Evolutionary conservation across 1,284 basidiomycete genomes (phyloP).

Genomic region (Ceratobasidium sp.): DNA sequence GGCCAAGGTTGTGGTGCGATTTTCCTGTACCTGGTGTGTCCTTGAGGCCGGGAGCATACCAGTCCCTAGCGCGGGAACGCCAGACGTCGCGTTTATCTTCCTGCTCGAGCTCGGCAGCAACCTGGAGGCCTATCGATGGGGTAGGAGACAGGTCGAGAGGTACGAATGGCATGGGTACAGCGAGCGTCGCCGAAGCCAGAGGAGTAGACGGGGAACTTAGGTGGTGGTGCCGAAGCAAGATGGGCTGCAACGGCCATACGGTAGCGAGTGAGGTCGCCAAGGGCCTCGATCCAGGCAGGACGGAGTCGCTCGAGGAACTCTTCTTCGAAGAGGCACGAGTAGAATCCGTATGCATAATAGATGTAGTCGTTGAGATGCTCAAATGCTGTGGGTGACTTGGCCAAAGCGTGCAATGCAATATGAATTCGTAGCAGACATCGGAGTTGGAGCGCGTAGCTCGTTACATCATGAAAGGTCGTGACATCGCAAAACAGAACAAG

Average conservation of each 20-base stretch:
- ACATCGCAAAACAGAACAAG: too few relatives aligned
- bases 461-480: too few relatives aligned
- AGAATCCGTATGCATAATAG: conserved; percentile 95
- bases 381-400: conserved; percentile 68
- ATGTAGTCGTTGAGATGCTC: conserved; percentile 92
- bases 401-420: conserved; percentile 59
- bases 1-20: conserved; percentile 93
- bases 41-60: conserved; percentile 90
- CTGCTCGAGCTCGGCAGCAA: conserved; percentile 85
- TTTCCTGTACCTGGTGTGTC: conserved; percentile 93
- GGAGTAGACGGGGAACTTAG: conserved; percentile 45
- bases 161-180: conserved; percentile 55
- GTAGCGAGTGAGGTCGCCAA: conserved; percentile 95
- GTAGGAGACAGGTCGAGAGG: conserved; percentile 75
- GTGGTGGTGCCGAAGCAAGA: conserved; percentile 52
- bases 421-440: too few relatives aligned
- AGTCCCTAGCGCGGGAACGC: conserved; percentile 89
- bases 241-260: conserved; percentile 85
- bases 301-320: conserved; percentile 78
- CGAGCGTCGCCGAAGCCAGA: conserved; percentile 21
- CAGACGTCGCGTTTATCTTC: conserved; percentile 94
- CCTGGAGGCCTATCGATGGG: conserved; percentile 82
- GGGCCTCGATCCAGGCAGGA: conserved; percentile 92
- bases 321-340: conserved; percentile 90
- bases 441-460: too few relatives aligned